phyloP scores from a whole-genome alignment of 2,329 filamentous ascomycete genomes.

The Colletotrichum sp. region DNA sequence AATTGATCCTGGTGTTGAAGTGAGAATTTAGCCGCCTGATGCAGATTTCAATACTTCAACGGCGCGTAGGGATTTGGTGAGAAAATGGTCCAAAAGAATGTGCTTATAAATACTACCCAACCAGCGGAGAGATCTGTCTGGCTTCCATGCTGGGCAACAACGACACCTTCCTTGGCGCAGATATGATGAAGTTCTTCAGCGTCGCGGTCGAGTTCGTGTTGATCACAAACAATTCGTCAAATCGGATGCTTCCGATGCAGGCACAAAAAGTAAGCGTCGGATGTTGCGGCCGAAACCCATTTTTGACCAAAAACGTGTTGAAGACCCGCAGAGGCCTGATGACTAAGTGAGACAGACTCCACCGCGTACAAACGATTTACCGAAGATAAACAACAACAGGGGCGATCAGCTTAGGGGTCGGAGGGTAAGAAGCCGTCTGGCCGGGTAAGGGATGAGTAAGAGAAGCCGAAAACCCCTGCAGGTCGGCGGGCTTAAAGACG shows the following conservation, averaged over 20 bases:
- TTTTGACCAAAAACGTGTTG: background rate
- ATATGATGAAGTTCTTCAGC: background rate
- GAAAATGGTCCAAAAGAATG: no score
- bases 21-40: no score
- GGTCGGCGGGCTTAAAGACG: background rate
- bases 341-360: background rate
- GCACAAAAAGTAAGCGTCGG: background rate
- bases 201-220: background rate
- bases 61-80: no score
- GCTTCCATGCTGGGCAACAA: no score
- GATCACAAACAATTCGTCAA: background rate
- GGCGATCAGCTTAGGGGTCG: background rate
- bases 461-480: constrained; percentile 18
- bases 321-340: background rate
- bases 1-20: no score
- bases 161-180: background rate
- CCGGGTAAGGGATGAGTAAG: background rate
- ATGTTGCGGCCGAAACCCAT: background rate
- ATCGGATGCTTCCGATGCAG: background rate
- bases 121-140: no score
- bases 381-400: background rate
- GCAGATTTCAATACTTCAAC: no score
- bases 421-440: background rate
- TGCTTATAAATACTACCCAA: no score
- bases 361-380: background rate